Percentiles rank a stretch among this genome's conserved stretches.
Evolutionary conservation across 129 eudicot genomes (phyloP).

Genomic region (Centaurea solstitialis): DNA sequence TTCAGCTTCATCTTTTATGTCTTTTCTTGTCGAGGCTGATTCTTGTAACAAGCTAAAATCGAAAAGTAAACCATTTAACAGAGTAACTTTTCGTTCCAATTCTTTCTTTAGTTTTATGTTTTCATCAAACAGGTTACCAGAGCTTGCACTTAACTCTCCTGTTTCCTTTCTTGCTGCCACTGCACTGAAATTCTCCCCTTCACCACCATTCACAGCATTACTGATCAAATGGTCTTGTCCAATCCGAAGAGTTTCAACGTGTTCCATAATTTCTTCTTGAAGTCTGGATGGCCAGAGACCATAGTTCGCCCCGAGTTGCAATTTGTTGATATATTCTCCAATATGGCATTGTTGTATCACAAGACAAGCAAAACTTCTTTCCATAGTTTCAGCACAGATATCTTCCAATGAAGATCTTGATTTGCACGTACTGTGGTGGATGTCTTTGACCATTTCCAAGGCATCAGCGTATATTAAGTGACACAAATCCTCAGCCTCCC

Average conservation of each 20-base stretch:
- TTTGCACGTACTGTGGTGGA: conserved; percentile 29
- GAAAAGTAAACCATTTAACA: conserved; percentile 72
- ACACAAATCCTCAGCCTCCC: conserved; percentile 48
- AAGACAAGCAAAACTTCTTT: conserved; percentile 45
- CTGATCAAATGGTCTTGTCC: conserved; percentile 2
- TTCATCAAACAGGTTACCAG: conserved; percentile 30
- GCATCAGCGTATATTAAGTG: conserved; percentile 50
- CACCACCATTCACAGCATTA: conserved; percentile 20
- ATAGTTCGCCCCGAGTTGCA: conserved; percentile 4
- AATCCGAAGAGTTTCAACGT: conserved; percentile 9
- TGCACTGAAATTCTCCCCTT: conserved; percentile 26
- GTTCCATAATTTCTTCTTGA: conserved; percentile 25
- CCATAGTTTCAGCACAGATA: conserved; percentile 46
- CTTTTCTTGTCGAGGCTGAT: conserved; percentile 68
- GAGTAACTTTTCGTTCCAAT: conserved; percentile 49
- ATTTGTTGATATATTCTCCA: conserved; percentile 30
- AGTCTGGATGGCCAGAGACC: conserved; percentile 14
- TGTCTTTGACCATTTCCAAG: conserved; percentile 39
- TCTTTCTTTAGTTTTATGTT: conserved; percentile 56
- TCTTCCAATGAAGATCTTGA: conserved; percentile 57
- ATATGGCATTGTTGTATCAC: conserved; percentile 57
- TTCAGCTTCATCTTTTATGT: conserved; percentile 71
- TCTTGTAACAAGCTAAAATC: conserved; percentile 89
- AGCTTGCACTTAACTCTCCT: conserved; percentile 23
- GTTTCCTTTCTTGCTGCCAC: conserved; percentile 24